phyloP scores from a whole-genome alignment of 192 early-diverging fungal species.

The Lobosporangium transversale region DNA sequence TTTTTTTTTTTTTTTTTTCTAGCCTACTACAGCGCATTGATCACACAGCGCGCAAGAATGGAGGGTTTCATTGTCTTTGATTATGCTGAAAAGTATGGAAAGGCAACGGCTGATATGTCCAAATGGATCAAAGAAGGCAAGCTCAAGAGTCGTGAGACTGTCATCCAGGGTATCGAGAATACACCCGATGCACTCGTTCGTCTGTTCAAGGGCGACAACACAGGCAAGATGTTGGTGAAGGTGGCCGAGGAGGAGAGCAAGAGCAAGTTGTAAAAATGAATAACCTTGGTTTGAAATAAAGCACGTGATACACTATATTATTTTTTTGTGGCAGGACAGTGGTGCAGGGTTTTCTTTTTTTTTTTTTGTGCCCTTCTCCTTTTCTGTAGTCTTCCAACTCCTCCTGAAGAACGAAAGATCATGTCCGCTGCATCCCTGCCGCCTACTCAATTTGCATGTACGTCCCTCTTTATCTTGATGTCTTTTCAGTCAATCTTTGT shows the following conservation, averaged over 20 bases:
- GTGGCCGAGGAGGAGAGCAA: slow-evolving; percentile 44
- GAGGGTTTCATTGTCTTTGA: slow-evolving; percentile 64
- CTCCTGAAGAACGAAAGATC: slow-evolving; percentile 27
- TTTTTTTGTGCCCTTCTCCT: slow-evolving; percentile 18
- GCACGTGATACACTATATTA: slow-evolving; percentile 2
- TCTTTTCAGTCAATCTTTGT: too few species aligned
- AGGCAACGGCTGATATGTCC: slow-evolving; percentile 55
- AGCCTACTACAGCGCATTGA: slow-evolving; percentile 56
- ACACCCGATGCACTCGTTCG: slow-evolving; percentile 56
- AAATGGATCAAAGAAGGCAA: slow-evolving; percentile 59
- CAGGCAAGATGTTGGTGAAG: slow-evolving; percentile 64
- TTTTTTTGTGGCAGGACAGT: not conserved
- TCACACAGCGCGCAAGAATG: slow-evolving; percentile 60
- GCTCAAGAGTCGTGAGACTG: slow-evolving; percentile 52
- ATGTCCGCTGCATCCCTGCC: slow-evolving; percentile 55
- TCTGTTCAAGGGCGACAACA: slow-evolving; percentile 63
- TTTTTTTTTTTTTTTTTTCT: not conserved
- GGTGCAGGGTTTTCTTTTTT: slow-evolving; percentile 8
- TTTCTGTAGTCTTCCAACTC: slow-evolving; percentile 22
- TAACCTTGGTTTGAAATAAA: slow-evolving; percentile 14
- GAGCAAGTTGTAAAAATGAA: slow-evolving; percentile 44
- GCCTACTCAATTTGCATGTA: slow-evolving; percentile 68
- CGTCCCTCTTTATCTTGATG: slow-evolving; percentile 13
- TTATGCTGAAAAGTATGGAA: slow-evolving; percentile 47
- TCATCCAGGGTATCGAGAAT: slow-evolving; percentile 63